Base-by-base conservation (phyloP, 192 early-diverging fungal species). In the Kappamyces sp. region DNA sequence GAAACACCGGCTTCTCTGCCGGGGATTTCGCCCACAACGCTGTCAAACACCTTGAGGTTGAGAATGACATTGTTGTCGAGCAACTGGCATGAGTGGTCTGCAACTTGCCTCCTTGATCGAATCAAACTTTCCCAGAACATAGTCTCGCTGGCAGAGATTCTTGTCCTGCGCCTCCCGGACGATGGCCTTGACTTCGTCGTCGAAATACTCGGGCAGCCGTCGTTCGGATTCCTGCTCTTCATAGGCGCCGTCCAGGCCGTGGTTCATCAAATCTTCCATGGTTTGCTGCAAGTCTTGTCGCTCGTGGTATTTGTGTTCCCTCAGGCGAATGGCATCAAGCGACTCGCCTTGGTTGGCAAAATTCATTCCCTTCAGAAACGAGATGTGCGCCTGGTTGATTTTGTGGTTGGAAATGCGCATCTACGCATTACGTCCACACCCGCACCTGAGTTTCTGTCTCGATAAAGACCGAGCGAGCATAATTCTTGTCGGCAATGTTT, bases 211-310 rank as follows among this genome's bases (percentile, higher is more conserved):
- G 4, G 37, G 41, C 12, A 51, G 58, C 36, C 45, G 34, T n/a
- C 58, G 41, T 1, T 63, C 50, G 14, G 48, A 58, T 45, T 76
- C 74, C 14, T 62, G 61, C 41, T 65, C 59, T 35, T 72, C 66
- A 61, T 72, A 76, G 33, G 69, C 59, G 34, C 74, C 75, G 45
- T 77, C 71, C 71, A 77, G 68, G 34, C 67, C 69, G 49, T 71
- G 68, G 59, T 74, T 77, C 71, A 77, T 62, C 8, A 72, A 55
- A 46, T 55, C 65, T 54, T 77, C 75, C 64, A 77, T 71, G n/a
- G 58, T 66, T 55, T 77, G 71, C 47, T 69, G 61, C 32, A 60
- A 43, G 14, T 54, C 52, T 52, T 71, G 47, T 42, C 64, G 52
- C 49, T 55, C 49, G 5, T 59, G 57, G 47, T 77, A 77, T 48